These are phyloP conservation scores for Lactarius tabidus DNA, from an alignment of 768 basidiomycete genomes.

Conservation along the genomic window DNA sequence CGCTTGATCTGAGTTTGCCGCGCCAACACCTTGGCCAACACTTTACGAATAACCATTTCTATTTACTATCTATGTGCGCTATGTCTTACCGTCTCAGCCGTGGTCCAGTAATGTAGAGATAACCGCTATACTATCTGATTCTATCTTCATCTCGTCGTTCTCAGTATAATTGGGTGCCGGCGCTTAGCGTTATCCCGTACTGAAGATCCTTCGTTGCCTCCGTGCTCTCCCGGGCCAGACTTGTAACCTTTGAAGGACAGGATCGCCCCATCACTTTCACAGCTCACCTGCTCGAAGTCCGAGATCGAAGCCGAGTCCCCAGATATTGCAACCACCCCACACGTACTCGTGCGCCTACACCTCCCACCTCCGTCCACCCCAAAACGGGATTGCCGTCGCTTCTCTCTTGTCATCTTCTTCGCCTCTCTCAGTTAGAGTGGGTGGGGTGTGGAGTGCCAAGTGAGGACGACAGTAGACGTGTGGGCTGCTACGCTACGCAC, in stretches of 20 bases:
- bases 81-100: no score
- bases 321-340: constrained; percentile 12
- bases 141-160: no score
- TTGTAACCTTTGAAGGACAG: constrained; percentile 25
- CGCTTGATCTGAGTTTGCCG: no score
- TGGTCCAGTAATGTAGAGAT: no score
- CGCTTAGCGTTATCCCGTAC: constrained; percentile 21
- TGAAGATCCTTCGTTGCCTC: constrained; percentile 18
- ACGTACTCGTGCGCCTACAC: constrained; percentile 51
- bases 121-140: no score
- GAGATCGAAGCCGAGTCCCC: constrained; percentile 23
- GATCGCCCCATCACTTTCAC: constrained; percentile 41
- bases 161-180: constrained; percentile 30
- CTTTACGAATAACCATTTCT: no score
- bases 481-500: constrained; percentile 63
- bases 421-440: constrained; percentile 31
- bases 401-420: constrained; percentile 43
- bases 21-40: no score
- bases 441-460: constrained; percentile 16
- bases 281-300: constrained; percentile 20
- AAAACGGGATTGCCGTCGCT: constrained; percentile 65
- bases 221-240: neutral
- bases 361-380: constrained; percentile 59
- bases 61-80: no score
- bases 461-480: constrained; percentile 58